Percentiles rank a stretch among this genome's conserved stretches.
phyloP scores from a whole-genome alignment of 805 yeast genomes.

The Hanseniaspora singularis region DNA sequence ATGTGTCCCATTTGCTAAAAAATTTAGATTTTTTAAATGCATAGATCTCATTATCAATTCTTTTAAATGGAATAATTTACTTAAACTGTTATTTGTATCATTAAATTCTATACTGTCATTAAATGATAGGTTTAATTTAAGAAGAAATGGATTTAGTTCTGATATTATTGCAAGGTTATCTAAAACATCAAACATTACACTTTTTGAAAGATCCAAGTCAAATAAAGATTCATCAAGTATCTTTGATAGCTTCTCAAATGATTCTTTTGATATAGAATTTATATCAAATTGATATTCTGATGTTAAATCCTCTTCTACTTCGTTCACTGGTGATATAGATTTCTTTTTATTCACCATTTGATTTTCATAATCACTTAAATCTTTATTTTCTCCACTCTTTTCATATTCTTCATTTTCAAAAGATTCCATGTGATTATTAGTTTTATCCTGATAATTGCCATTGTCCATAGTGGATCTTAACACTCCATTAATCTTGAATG shows the following conservation, averaged over 20 bases:
- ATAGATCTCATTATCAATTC: slow-evolving; percentile 4
- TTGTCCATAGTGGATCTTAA: background rate
- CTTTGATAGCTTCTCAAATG: slow-evolving; percentile 3
- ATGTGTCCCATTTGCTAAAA: slow-evolving; percentile 2
- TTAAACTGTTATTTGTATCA: background rate
- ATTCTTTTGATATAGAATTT: background rate
- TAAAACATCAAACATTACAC: background rate
- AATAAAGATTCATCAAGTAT: slow-evolving; percentile 5
- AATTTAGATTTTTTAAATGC: slow-evolving; percentile 8
- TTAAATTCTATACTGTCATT: background rate
- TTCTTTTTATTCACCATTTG: no score
- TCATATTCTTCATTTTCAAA: no score
- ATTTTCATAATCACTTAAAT: no score
- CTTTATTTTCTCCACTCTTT: no score
- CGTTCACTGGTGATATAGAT: background rate
- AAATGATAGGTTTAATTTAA: slow-evolving; percentile 6
- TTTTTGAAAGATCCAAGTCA: slow-evolving; percentile 1
- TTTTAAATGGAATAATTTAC: slow-evolving; percentile 3
- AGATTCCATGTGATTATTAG: no score
- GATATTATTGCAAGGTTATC: slow-evolving; percentile 3
- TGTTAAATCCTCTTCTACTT: background rate
- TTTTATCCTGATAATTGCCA: background rate
- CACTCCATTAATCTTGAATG: slow-evolving; percentile 1
- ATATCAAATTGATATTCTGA: background rate
- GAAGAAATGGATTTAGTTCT: slow-evolving; percentile 10